A percentile compares a stretch with the other conserved stretches of the same genome.
phyloP scores from a whole-genome alignment of 768 basidiomycete genomes.

The Dioszegia hungarica region DNA sequence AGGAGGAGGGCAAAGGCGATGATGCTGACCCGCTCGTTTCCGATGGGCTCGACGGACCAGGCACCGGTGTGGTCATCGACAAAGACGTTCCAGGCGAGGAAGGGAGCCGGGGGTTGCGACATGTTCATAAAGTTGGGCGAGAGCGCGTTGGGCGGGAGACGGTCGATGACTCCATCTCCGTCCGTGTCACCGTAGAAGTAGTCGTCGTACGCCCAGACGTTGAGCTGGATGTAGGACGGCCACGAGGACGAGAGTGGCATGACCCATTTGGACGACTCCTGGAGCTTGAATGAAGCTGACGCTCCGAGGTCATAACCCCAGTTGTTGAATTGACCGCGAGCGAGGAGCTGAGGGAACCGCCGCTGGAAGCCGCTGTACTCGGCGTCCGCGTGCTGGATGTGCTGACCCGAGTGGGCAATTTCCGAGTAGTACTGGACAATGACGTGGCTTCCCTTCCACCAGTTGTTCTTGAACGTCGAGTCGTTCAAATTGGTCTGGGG shows the following conservation, averaged over 20 bases:
- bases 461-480: constrained; percentile 57
- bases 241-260: constrained; percentile 70
- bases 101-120: constrained; percentile 80
- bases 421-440: constrained; percentile 88
- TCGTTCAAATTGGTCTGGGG: constrained; percentile 59
- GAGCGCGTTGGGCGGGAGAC: constrained; percentile 72
- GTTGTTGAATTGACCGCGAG: constrained; percentile 80
- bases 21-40: constrained; percentile 71
- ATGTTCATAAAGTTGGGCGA: constrained; percentile 84
- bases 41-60: constrained; percentile 77
- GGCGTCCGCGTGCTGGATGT: constrained; percentile 72
- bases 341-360: constrained; percentile 79
- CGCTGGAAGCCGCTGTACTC: constrained; percentile 59
- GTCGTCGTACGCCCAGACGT: constrained; percentile 84
- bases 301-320: constrained; percentile 91
- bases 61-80: constrained; percentile 71
- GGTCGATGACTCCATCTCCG: constrained; percentile 79
- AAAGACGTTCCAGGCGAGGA: constrained; percentile 78
- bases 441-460: constrained; percentile 80
- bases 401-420: constrained; percentile 56
- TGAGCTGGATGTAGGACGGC: constrained; percentile 85
- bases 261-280: constrained; percentile 56
- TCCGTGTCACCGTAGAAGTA: constrained; percentile 90
- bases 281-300: constrained; percentile 58
- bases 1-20: constrained; percentile 82